Evolutionary conservation across 1,284 basidiomycete species (phyloP), one percentile per base, ranked within the genome.

Genomic region (Acaromyces ingoldii): DNA sequence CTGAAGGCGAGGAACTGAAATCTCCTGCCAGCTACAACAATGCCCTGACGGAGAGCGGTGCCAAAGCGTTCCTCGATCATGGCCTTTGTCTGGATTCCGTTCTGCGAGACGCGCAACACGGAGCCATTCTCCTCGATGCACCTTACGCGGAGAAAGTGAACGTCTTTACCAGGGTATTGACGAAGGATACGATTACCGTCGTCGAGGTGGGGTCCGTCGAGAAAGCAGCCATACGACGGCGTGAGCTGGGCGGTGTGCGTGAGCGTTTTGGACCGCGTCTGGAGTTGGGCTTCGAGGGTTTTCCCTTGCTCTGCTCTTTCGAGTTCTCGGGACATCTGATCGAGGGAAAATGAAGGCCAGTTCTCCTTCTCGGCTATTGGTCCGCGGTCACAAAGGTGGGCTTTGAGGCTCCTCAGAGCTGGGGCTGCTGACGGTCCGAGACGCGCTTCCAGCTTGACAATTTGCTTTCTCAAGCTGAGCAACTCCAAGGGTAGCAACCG

Each of bases 1-100:
- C 86, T 87, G 67, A 87, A 89, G 0, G 84, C 86, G 33, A 89
- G 77, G 67, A 88, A 88, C 53, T 86, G 80, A 59, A 86, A 88
- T 17, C 72, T 65, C 36, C 84, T 80, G 1, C 85, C 86, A 24
- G 81, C 86, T n/a, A 89, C 78, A 21, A 79, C 73, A 58, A 89
- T 83, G 0, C 87, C 87, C 4, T 78, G 49, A 67, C 83, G 84
- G 45, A 88, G 72, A n/a, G 82, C 78, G 1, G 75, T 77, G 1
- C 84, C 85, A 15, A 88, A 84, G 17, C 85, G 82, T 6, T 28
- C 42, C 13, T 45, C n/a, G 29, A 45, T 26, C 42, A 45, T 45
- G 15, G 17, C 4, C 34, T 45, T n/a, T 13, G 21, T 22, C 30
- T 45, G 29, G 34, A 45, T 28, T 13, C 38, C 28, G 3, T 45